Percentiles rank a stretch among this genome's conserved stretches.
Conservation (phyloP, 768 basidiomycete species). For the Ramaria rubella region DNA sequence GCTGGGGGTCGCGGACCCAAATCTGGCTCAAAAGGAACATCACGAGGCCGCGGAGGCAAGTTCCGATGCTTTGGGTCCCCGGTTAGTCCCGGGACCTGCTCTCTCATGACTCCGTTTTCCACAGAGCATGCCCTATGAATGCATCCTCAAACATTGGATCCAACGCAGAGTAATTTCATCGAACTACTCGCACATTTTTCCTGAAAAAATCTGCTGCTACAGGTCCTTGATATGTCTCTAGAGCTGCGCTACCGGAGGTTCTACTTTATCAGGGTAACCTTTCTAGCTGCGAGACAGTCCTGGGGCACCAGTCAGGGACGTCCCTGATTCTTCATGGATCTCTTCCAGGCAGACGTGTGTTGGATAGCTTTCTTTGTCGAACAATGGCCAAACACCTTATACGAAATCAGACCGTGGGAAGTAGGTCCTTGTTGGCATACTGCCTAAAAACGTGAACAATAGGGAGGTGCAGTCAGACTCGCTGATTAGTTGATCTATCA, state of each 20-base stretch:
- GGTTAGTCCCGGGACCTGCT: neutral
- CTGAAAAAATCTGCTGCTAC: neutral
- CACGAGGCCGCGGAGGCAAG: conserved; percentile 10
- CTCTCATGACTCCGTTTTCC: conserved; percentile 1
- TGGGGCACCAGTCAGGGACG: too few relatives aligned
- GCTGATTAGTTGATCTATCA: neutral
- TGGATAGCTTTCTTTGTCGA: conserved; percentile 1
- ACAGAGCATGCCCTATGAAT: neutral
- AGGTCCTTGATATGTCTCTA: neutral
- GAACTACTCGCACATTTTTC: neutral
- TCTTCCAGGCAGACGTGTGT: neutral
- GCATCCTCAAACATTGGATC: neutral
- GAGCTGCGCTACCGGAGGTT: too few relatives aligned
- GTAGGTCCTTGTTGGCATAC: conserved; percentile 11
- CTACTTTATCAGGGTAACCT: too few relatives aligned
- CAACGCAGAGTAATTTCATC: neutral
- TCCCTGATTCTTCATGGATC: neutral
- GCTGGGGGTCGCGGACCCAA: conserved; percentile 6
- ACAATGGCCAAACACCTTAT: conserved; percentile 1
- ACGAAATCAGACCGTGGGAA: conserved; percentile 7
- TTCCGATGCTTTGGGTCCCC: neutral
- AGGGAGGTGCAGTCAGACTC: neutral
- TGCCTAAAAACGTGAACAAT: conserved; percentile 10
- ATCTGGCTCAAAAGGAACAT: conserved; percentile 8
- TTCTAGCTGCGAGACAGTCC: too few relatives aligned